These are phyloP conservation scores for Fusarium chlamydosporum DNA, from an alignment of 2,329 filamentous ascomycete genomes.

Conservation along the genomic window DNA sequence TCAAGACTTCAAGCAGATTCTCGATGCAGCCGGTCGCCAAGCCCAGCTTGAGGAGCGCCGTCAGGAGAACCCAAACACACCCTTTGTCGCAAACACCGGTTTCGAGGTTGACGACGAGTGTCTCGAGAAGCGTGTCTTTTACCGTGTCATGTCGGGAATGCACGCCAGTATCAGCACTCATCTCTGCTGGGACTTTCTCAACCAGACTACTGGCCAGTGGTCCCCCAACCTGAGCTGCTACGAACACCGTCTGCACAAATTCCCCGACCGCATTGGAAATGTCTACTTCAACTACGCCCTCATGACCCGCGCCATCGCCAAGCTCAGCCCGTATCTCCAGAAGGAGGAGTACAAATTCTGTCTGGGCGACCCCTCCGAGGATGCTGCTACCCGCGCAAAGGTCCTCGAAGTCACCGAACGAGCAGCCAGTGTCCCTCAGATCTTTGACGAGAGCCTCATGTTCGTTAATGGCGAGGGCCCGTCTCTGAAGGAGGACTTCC, in stretches of 20 bases:
- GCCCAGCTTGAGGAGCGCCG: constrained; percentile 70
- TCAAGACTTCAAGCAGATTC: constrained; percentile 72
- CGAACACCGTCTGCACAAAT: constrained; percentile 82
- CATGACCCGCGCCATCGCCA: constrained; percentile 90
- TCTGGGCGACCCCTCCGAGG: constrained; percentile 84
- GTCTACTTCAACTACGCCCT: constrained; percentile 99
- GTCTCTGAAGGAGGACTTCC: constrained; percentile 95
- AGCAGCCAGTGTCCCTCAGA: constrained; percentile 78
- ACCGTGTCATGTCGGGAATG: constrained; percentile 95
- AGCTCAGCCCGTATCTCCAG: constrained; percentile 85
- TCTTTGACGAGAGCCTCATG: constrained; percentile 97
- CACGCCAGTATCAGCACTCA: constrained; percentile 97
- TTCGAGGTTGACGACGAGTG: constrained; percentile 91
- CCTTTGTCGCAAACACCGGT: constrained; percentile 73
- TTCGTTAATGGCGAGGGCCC: constrained; percentile 84
- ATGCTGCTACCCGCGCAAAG: constrained; percentile 83
- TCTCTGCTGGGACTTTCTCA: constrained; percentile 95
- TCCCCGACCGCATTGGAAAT: constrained; percentile 94
- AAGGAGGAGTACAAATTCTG: constrained; percentile 85
- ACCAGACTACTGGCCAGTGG: constrained; percentile 95
- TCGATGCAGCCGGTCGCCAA: constrained; percentile 71
- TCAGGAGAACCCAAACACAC: constrained; percentile 63
- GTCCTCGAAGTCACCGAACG: constrained; percentile 80
- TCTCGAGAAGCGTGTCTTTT: constrained; percentile 98
- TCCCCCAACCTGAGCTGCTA: constrained; percentile 92